Evolutionary conservation across 306 rosid genomes (phyloP).

Genomic region (Nissolia schottii): DNA sequence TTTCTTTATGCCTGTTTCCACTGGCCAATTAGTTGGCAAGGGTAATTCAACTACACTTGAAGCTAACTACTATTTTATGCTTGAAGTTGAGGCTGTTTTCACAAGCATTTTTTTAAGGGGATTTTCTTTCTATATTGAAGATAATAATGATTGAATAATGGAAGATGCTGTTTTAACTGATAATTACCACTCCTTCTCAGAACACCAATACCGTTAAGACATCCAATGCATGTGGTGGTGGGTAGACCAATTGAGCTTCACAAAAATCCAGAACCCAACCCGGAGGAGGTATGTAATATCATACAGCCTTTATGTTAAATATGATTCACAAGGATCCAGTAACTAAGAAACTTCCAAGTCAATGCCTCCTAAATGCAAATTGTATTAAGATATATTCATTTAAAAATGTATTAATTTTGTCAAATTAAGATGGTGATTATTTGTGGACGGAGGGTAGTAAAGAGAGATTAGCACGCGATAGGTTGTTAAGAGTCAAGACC

Average conservation of each 20-base stretch:
- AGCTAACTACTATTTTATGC: neutral
- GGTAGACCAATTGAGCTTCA: constrained; percentile 73
- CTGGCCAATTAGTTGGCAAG: neutral
- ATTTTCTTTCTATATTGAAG: neutral
- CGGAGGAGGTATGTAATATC: constrained; percentile 36
- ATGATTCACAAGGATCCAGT: constrained; percentile 15
- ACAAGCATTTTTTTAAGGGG: neutral
- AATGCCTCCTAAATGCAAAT: too few relatives aligned
- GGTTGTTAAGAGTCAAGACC: too few relatives aligned
- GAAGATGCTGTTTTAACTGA: neutral
- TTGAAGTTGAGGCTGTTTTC: neutral
- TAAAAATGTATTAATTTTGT: too few relatives aligned
- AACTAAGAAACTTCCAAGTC: neutral
- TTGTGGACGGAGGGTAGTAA: neutral
- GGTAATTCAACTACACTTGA: neutral
- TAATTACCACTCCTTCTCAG: constrained; percentile 36
- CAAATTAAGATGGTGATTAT: too few relatives aligned
- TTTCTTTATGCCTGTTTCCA: neutral
- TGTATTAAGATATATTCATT: too few relatives aligned
- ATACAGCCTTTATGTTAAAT: neutral
- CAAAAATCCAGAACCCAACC: constrained; percentile 70
- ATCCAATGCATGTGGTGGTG: constrained; percentile 76
- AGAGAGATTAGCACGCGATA: neutral
- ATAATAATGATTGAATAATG: neutral
- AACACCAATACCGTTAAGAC: constrained; percentile 68